Conservation (phyloP, 73 alveolate species). For the Urostyla sp. region DNA sequence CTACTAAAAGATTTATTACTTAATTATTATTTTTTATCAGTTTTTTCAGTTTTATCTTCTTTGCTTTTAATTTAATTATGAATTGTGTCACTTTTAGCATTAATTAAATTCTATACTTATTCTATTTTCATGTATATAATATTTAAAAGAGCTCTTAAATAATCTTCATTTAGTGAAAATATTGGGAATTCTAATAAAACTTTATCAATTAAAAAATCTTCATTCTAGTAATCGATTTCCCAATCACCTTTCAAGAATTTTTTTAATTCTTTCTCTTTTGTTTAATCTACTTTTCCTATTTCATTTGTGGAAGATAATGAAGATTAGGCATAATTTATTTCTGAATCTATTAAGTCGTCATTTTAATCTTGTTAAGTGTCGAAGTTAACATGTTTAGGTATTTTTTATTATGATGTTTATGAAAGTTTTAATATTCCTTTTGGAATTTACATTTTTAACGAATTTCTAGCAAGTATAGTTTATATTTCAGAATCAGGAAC, state of each 20-base stretch:
- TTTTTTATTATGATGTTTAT: background rate
- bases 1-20: background rate
- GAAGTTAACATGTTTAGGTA: conserved; percentile 40
- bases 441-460: conserved; percentile 27
- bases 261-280: background rate
- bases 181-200: conserved; percentile 33
- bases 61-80: background rate
- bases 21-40: conserved; percentile 13
- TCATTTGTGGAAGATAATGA: conserved; percentile 7
- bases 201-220: conserved; percentile 18
- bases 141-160: conserved; percentile 10
- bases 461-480: background rate
- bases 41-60: background rate
- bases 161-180: conserved; percentile 23
- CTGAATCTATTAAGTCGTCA: background rate
- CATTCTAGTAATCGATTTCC: conserved; percentile 23
- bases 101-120: conserved; percentile 4
- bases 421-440: conserved; percentile 27
- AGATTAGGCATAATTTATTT: background rate
- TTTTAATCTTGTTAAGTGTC: background rate
- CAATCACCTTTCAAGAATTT: conserved; percentile 36
- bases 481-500: background rate
- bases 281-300: too few species aligned
- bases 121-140: conserved; percentile 3
- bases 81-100: conserved; percentile 6